These are phyloP conservation scores for Ichthyophonus hoferi DNA, from an alignment of 208 protist species.

Conservation along the genomic window DNA sequence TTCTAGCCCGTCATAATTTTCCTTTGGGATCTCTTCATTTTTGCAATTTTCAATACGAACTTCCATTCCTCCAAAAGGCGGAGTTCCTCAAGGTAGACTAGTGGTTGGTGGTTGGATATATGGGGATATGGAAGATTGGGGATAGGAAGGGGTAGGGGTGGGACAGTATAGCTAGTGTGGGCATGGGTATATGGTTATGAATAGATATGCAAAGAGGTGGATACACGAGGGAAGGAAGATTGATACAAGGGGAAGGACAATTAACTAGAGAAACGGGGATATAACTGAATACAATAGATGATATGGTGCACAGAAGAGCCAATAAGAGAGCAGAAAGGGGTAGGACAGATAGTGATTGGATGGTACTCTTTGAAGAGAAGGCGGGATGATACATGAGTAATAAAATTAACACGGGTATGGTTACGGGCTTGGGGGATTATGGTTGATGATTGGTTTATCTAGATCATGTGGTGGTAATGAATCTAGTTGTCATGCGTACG, in stretches of 20 bases:
- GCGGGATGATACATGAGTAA: too few species aligned
- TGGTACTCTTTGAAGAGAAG: too few species aligned
- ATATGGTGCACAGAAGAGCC: too few species aligned
- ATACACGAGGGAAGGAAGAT: neutral
- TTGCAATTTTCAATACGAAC: neutral
- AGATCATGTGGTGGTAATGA: too few species aligned
- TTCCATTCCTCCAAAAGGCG: neutral
- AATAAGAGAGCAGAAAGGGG: too few species aligned
- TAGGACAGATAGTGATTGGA: too few species aligned
- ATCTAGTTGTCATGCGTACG: too few species aligned
- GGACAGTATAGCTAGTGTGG: neutral
- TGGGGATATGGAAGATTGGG: neutral
- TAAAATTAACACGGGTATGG: too few species aligned
- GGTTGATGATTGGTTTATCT: too few species aligned
- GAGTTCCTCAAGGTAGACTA: neutral
- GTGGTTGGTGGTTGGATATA: neutral
- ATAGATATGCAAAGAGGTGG: neutral
- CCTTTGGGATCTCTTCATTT: constrained; percentile 13
- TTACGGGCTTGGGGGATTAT: too few species aligned
- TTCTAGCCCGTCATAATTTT: constrained; percentile 20
- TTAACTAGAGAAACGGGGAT: neutral
- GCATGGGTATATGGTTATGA: neutral
- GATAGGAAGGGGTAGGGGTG: neutral
- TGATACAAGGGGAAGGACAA: neutral
- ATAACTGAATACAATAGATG: too few species aligned